Conservation (phyloP, 225 moss, liverwort and hornwort species). For the Polytrichum formosum region DNA sequence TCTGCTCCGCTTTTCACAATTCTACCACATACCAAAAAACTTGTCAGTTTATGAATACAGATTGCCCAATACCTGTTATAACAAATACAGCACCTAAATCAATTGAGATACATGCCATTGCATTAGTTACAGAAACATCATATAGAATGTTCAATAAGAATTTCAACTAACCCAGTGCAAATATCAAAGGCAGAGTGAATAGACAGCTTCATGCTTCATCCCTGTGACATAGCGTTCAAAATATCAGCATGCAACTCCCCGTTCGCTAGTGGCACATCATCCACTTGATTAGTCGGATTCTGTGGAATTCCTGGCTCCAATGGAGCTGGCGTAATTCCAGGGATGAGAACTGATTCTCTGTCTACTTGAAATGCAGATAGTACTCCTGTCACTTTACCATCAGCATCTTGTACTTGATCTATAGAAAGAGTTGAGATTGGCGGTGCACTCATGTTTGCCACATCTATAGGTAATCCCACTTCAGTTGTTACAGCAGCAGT, state of each 20-base stretch:
- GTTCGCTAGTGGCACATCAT: neutral
- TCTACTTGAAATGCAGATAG: constrained; percentile 2
- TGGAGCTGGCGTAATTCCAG: constrained; percentile 4
- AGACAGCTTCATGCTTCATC: neutral
- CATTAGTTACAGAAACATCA: neutral
- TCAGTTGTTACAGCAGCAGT: constrained; percentile 4
- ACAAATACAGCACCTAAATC: neutral
- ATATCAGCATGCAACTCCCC: constrained; percentile 25
- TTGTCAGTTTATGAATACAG: neutral
- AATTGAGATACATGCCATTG: constrained; percentile 3
- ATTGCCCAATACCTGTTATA: neutral
- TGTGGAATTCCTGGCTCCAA: constrained; percentile 2
- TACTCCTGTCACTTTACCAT: constrained; percentile 5
- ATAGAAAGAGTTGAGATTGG: constrained; percentile 8
- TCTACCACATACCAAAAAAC: neutral
- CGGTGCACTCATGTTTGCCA: constrained; percentile 7
- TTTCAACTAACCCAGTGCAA: neutral
- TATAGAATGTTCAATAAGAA: neutral
- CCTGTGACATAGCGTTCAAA: constrained; percentile 12
- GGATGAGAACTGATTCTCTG: neutral
- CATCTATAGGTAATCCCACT: neutral
- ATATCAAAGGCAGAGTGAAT: neutral
- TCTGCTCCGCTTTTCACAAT: neutral
- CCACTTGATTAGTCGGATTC: constrained; percentile 2
- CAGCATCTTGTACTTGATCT: neutral